Evolutionary conservation across 108 stramenopile species (phyloP).

Genomic region (Cyclotella atomus): DNA sequence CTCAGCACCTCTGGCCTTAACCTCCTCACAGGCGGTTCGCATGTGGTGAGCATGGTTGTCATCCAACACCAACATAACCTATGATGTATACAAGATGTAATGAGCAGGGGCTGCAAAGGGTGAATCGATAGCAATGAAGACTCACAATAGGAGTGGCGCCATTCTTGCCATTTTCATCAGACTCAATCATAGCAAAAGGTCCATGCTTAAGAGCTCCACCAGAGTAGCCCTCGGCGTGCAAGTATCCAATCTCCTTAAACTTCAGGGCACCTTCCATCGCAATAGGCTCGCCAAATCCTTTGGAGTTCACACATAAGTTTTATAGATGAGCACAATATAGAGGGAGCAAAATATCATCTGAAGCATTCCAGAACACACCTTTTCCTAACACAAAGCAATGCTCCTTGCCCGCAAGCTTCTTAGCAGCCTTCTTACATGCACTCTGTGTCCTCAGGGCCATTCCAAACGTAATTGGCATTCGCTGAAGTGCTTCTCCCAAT

Average conservation of each 20-base stretch:
- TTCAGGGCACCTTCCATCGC: slow-evolving; percentile 90
- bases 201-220: slow-evolving; percentile 94
- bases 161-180: slow-evolving; percentile 59
- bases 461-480: slow-evolving; percentile 88
- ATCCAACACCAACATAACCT: slow-evolving; percentile 80
- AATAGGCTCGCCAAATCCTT: slow-evolving; percentile 71
- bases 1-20: slow-evolving; percentile 83
- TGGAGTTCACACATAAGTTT: background rate
- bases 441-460: slow-evolving; percentile 77
- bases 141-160: slow-evolving; percentile 77
- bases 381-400: slow-evolving; percentile 83
- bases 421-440: slow-evolving; percentile 67
- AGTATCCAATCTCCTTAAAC: slow-evolving; percentile 87
- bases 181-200: slow-evolving; percentile 84
- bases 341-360: background rate
- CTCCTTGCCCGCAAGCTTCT: slow-evolving; percentile 61
- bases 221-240: slow-evolving; percentile 90
- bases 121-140: background rate
- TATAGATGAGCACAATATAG: background rate
- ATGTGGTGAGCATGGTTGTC: slow-evolving; percentile 81
- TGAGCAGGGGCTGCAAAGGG: no score
- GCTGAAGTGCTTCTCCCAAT: slow-evolving; percentile 76
- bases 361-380: slow-evolving; percentile 41
- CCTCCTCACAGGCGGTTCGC: slow-evolving; percentile 72
- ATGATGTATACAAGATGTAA: background rate